Base-by-base conservation (phyloP, 176 grass and related monocot species). In the Tuctoria greenei region DNA sequence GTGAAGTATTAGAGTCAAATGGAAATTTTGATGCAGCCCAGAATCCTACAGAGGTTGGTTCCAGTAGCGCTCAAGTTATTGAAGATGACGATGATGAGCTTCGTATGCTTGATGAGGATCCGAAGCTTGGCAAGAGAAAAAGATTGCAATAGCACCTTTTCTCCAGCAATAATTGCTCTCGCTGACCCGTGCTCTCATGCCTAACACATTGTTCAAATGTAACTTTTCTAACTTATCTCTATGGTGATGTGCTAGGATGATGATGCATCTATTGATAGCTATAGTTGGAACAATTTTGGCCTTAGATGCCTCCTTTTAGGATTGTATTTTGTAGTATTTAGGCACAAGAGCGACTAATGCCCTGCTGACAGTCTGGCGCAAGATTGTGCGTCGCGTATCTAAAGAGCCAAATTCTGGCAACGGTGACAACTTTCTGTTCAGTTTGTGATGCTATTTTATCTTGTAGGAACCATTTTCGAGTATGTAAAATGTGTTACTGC, bases 261-360 rank as follows among this genome's bases (percentile, higher is more conserved):
- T 82, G 49, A 72, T 50, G 49, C 64, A 78, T 74, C 34, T 49
- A 64, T 60, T 16, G n/a, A 34, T 65, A 52, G 70, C 64, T 55
- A 38, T 80, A 55, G 4, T 10, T 34, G 36, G 68, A 18, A 65
- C 12, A 12, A 15, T 81, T 84, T 84, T 74, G 51, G 81, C 71
- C 26, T 35, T 80, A 75, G 71, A 80, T 88, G 69, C 69, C 2
- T 56, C 14, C 5, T 64, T 13, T 2, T 83, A 83, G 80, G 44
- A 90, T 81, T 88, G 81, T 88, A 88, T 76, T 84, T 88, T 86
- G 87, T 87, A 66, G 90, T 27, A 71, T 84, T 67, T 81, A 93
- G 69, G 80, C 79, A 45, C 80, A 90, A 15, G 63, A 71, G 76
- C 46, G 20, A 64, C 46, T 42, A 84, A 76, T 75, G 45, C 64